Base-by-base conservation (phyloP, 257 asterid species). In the Gentiana straminea region DNA sequence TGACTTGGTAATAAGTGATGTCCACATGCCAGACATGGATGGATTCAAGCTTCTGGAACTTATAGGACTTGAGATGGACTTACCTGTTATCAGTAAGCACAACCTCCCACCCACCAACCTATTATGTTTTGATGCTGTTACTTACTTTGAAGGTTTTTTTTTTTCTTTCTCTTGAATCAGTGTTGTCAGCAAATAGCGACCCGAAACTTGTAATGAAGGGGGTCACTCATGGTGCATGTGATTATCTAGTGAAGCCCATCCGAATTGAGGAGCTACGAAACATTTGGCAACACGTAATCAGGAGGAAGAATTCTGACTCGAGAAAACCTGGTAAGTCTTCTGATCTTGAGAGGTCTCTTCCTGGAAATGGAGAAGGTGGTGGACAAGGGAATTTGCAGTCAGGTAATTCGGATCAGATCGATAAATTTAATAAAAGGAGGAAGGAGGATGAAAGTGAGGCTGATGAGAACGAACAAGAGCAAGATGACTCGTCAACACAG, bases 21-120 rank as follows among this genome's bases (percentile, higher is more conserved):
- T 89, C 52, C 84, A 83, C 62, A 89, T 89, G 97, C 97, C 97
- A 13, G 95, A 89, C 68, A 85, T 89, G 89, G 96, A 87, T 67
- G 96, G 96, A 49, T 87, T 87, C 60, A 79, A 77, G 77, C 95
- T 89, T 70, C 81, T 85, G 32, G 97, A 89, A 72, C 94, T 68
- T 35, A 82, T 89, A 59, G 97, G 95, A 55, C 94, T 85, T 33
- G 94, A 85, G 65, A 71, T 85, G 95, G 92, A 89, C 70, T 78
- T 89, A 41, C 94, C 97, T 9, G 97, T 89, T 35, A 89, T 89
- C 70, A 85, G 97, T 89, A 75, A 63, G 81, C 68, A 54, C 43
- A 7, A 24, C 4, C 58, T 49, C 58, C 51, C 24, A 24, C 24
- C 24, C 24, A 24, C 24, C 24, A 24, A 24, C 47, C 33, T 49